Percentiles rank a stretch among this genome's conserved stretches.
These are phyloP conservation scores for Bimuria novae-zelandiae DNA, from an alignment of 2,329 filamentous ascomycete species.

Conservation along the genomic window DNA sequence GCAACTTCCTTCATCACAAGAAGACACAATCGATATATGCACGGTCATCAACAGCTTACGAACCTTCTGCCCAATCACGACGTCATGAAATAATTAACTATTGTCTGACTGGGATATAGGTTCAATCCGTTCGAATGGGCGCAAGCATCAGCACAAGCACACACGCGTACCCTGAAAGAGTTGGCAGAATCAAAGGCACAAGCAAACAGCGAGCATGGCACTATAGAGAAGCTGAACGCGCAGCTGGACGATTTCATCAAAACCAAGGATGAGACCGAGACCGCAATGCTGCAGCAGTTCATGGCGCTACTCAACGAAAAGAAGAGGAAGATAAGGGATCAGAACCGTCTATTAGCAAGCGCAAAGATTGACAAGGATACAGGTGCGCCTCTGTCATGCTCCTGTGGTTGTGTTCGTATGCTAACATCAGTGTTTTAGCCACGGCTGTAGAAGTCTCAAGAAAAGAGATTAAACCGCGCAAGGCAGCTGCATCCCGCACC, in stretches of 20 bases:
- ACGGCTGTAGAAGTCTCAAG: constrained; percentile 33
- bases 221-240: constrained; percentile 62
- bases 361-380: constrained; percentile 52
- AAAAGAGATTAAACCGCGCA: constrained; percentile 31
- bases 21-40: neutral
- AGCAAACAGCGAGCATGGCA: constrained; percentile 57
- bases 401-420: constrained; percentile 2
- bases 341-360: constrained; percentile 65
- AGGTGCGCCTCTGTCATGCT: constrained; percentile 24
- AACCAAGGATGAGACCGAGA: constrained; percentile 70
- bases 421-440: constrained; percentile 20
- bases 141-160: constrained; percentile 58
- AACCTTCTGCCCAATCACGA: neutral
- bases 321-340: constrained; percentile 77
- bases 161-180: constrained; percentile 52
- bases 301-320: constrained; percentile 75
- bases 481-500: constrained; percentile 38
- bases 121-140: constrained; percentile 75
- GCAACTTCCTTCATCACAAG: neutral
- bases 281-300: constrained; percentile 70
- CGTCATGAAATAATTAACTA: neutral
- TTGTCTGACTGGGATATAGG: neutral
- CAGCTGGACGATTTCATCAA: constrained; percentile 70
- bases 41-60: neutral
- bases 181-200: constrained; percentile 51